These are phyloP conservation scores for Draba incana DNA, from an alignment of 345 rosid genomes.

Conservation along the genomic window DNA sequence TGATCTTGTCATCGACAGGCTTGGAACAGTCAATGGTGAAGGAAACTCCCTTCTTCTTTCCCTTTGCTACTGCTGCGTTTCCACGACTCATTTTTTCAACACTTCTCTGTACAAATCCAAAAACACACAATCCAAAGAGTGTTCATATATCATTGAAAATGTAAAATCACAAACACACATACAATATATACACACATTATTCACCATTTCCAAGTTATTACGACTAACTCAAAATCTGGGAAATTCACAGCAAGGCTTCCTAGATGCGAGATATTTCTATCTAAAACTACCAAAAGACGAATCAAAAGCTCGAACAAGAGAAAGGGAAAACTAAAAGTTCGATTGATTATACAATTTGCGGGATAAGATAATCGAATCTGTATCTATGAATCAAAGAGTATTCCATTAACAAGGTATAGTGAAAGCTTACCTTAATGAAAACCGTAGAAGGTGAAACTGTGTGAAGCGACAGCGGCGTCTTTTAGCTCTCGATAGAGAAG, in stretches of 20 bases:
- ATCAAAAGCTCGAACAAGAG: neutral
- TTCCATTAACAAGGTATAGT: neutral
- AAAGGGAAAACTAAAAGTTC: neutral
- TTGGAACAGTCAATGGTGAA: constrained; percentile 46
- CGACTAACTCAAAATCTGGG: neutral
- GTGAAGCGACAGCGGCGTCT: constrained; percentile 37
- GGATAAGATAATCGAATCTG: neutral
- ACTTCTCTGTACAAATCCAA: constrained; percentile 24
- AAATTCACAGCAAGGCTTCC: constrained; percentile 7
- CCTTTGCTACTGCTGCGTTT: constrained; percentile 43
- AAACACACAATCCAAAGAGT: neutral
- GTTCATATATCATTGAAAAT: no score
- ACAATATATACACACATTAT: neutral
- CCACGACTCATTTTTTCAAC: constrained; percentile 44
- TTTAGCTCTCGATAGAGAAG: constrained; percentile 18
- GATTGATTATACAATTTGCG: neutral
- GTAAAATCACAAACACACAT: neutral
- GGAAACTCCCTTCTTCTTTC: constrained; percentile 50
- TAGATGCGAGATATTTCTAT: neutral
- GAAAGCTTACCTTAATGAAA: constrained; percentile 28
- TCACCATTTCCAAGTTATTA: neutral
- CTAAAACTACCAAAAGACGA: neutral
- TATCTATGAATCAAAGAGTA: neutral
- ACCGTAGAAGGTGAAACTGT: constrained; percentile 32
- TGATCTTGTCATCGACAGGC: constrained; percentile 51